phyloP scores from a whole-genome alignment of 208 protist genomes.

The Leishmania turanica region DNA sequence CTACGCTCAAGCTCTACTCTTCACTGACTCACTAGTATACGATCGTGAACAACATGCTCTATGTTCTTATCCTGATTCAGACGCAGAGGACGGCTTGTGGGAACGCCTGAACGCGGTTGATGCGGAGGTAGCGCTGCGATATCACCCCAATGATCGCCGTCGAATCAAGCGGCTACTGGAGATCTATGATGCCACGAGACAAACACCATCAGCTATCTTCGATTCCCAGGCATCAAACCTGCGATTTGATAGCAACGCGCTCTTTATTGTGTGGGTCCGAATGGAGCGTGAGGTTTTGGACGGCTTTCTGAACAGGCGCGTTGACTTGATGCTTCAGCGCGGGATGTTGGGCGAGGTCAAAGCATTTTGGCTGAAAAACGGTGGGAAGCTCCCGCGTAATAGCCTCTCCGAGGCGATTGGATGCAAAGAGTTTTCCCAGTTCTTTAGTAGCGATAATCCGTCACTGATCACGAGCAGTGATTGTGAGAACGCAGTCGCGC shows the following conservation, averaged over 20 bases:
- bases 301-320: constrained; percentile 51
- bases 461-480: constrained; percentile 8
- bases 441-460: constrained; percentile 15
- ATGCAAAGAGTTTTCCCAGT: constrained; percentile 66
- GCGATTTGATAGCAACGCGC: constrained; percentile 34
- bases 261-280: constrained; percentile 76
- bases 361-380: constrained; percentile 29
- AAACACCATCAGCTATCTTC: constrained; percentile 61
- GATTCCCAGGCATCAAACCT: constrained; percentile 23
- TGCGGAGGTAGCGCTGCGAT: constrained; percentile 54
- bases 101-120: constrained; percentile 68
- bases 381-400: constrained; percentile 14
- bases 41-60: not conserved
- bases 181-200: constrained; percentile 61
- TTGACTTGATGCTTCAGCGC: constrained; percentile 78
- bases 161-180: constrained; percentile 79
- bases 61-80: constrained; percentile 1
- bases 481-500: constrained; percentile 36
- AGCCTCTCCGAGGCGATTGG: constrained; percentile 71
- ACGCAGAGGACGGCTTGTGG: constrained; percentile 39
- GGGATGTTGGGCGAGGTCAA: constrained; percentile 73
- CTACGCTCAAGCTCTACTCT: constrained; percentile 74
- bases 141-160: constrained; percentile 87
- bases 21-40: constrained; percentile 53
- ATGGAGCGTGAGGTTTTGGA: constrained; percentile 47